Evolutionary conservation across 768 basidiomycete species (phyloP).

Genomic region (Lactarius trivialis): DNA sequence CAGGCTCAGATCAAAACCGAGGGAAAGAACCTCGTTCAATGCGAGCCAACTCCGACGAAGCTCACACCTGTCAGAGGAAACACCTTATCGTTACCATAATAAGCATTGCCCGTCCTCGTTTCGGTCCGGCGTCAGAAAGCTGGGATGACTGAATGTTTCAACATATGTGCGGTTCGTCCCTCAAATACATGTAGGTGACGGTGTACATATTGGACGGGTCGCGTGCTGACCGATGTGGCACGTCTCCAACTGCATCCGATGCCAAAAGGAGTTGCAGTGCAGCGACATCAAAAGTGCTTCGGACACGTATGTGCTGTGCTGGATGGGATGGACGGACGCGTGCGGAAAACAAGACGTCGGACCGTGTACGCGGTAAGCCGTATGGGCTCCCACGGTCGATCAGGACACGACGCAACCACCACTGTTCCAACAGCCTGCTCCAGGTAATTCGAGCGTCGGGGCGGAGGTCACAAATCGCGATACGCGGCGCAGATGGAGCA

Average conservation of each 20-base stretch:
- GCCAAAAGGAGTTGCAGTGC: background rate
- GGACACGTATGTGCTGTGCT: background rate
- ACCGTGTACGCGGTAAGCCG: background rate
- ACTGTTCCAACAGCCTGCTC: constrained; percentile 16
- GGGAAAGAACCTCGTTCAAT: background rate
- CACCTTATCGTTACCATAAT: background rate
- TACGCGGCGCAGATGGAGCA: constrained; percentile 7
- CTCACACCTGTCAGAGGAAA: background rate
- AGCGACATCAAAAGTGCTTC: background rate
- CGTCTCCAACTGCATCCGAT: background rate
- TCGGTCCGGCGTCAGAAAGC: too few species aligned
- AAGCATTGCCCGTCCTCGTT: background rate
- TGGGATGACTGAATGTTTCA: background rate
- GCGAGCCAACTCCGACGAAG: background rate
- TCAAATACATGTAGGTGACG: background rate
- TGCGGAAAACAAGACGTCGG: background rate
- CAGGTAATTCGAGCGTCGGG: constrained; percentile 8
- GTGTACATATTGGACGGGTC: background rate
- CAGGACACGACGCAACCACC: constrained; percentile 7
- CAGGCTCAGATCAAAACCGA: background rate
- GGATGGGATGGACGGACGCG: background rate
- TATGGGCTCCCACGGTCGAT: background rate
- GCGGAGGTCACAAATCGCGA: background rate
- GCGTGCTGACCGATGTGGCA: background rate
- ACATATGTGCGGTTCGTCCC: background rate